These are phyloP conservation scores for Tuber aestivum DNA, from an alignment of 495 filamentous ascomycete species.

Conservation along the genomic window DNA sequence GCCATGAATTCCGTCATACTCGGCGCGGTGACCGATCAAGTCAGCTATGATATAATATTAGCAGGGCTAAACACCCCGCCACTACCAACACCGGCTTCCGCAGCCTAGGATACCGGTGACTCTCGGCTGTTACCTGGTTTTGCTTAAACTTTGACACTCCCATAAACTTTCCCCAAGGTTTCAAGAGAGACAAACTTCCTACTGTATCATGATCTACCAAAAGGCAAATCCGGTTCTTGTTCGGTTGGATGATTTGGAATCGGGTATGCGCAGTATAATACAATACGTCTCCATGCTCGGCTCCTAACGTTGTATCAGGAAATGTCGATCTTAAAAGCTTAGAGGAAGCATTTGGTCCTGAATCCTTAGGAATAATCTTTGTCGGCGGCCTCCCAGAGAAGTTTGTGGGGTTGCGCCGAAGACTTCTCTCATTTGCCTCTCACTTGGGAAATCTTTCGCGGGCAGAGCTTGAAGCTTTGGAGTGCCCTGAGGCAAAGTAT, in stretches of 20 bases:
- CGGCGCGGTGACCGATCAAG: too few species aligned
- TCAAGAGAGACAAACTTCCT: not conserved
- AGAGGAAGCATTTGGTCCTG: slow-evolving; percentile 81
- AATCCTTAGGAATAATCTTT: slow-evolving; percentile 85
- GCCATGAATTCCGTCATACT: too few species aligned
- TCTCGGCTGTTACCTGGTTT: not conserved
- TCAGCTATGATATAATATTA: too few species aligned
- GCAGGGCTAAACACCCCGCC: too few species aligned
- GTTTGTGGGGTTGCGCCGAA: slow-evolving; percentile 62
- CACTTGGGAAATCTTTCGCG: slow-evolving; percentile 77
- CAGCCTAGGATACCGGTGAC: too few species aligned
- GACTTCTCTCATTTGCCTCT: slow-evolving; percentile 77
- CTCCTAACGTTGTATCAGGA: slow-evolving; percentile 47
- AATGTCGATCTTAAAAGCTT: slow-evolving; percentile 66
- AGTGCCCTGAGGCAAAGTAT: slow-evolving; percentile 59
- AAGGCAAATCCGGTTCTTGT: slow-evolving; percentile 37
- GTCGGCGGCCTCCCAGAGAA: slow-evolving; percentile 72
- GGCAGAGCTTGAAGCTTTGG: slow-evolving; percentile 61
- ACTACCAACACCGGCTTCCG: too few species aligned
- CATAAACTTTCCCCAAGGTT: not conserved
- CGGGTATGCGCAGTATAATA: slow-evolving; percentile 14
- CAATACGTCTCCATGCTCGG: not conserved
- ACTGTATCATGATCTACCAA: slow-evolving; percentile 19
- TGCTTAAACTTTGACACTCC: not conserved
- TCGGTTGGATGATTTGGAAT: slow-evolving; percentile 27